Base-by-base conservation (phyloP, 192 early-diverging fungal species). In the Coemansia sp. region DNA sequence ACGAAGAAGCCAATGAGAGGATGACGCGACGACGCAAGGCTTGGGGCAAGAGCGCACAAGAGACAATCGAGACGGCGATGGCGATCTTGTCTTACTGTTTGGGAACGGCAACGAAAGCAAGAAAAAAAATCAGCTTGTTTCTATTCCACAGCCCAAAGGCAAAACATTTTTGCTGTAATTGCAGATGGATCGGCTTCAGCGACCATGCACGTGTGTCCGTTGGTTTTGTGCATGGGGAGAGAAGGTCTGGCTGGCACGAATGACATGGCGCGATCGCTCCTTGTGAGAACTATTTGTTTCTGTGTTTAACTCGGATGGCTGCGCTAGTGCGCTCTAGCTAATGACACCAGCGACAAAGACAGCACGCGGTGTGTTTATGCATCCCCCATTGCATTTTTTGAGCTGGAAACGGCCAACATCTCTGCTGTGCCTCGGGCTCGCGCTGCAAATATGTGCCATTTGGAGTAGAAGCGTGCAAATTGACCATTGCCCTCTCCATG, bases 191-290 rank as follows among this genome's bases (percentile, higher is more conserved):
- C n/a, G 22, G 21, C 21, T 26, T 26, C 43, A 46, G 14, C 43
- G 43, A 12, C 24, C 43, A 33, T 53, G 50, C 50, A 53, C 27
- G 29, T 18, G 14, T 9, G 33, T 53, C 38, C 50, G 27, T 53
- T 53, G 29, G 50, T 53, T 32, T 53, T 53, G 50, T 53, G 50
- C 50, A 53, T 53, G 50, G 11, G 22, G 50, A 29, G 48, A 29
- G 27, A 53, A 18, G 11, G 27, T 15, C 27, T 7, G 17, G 50
- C 22, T 46, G 43, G 43, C 43, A 46, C 50, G 50, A 53, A 53
- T 53, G 26, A 33, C 50, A 53, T 14, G 27, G 29, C 29, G 7
- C 7, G 27, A 6, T 29, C 24, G 29, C 50, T 18, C 6, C 14
- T 33, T 32, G 50, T 53, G 50, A 33, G 50, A 53, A 53, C 12